Evolutionary conservation across 257 asterid genomes (phyloP), one percentile per base, ranked within the genome.

Genomic region (Gardenia jasminoides): DNA sequence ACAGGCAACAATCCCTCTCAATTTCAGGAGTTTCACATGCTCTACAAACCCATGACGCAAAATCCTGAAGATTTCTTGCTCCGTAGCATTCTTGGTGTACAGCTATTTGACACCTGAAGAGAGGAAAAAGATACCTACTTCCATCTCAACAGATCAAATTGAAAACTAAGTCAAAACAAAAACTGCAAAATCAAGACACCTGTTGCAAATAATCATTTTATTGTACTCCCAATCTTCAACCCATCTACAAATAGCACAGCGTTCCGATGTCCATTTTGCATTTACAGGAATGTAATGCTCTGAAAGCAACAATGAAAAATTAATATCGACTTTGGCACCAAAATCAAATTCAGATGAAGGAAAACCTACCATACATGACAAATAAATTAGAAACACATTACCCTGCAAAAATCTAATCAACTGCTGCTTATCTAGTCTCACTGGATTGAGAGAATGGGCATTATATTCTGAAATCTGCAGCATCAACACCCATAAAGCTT

Each of bases 81-180:
- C 99, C 99, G 70, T 91, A 96, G 87, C 99, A 96, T 88, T 96
- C 99, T 85, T 96, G 97, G 84, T 96, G 99, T 17, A 96, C 98
- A 39, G 97, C 97, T 75, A 96, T 89, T 85, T 96, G 98, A 85
- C 99, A 96, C 88, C 99, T 96, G 86, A 70, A 80, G 6, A 0
- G 66, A 39, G 7, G 61, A 59, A 26, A 46, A 39, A 36, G 61
- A 54, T 50, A 10, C 15, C 44, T 22, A 8, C 20, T 7, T 58
- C 43, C 39, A 41, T 56, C 66, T 75, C 71, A 20, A 41, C 19
- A 48, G 28, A 5, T 71, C 30, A 43, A 62, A 31, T 20, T 17
- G 46, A 33, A 4, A 46, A 43, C n/a, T 17, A 72, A 65, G n/a
- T 30, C 28, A 54, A 17, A 3, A 15, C 39, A 15, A 78, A 83